phyloP scores from a whole-genome alignment of 2,329 filamentous ascomycete species.

The Myriosclerotinia duriaeana region DNA sequence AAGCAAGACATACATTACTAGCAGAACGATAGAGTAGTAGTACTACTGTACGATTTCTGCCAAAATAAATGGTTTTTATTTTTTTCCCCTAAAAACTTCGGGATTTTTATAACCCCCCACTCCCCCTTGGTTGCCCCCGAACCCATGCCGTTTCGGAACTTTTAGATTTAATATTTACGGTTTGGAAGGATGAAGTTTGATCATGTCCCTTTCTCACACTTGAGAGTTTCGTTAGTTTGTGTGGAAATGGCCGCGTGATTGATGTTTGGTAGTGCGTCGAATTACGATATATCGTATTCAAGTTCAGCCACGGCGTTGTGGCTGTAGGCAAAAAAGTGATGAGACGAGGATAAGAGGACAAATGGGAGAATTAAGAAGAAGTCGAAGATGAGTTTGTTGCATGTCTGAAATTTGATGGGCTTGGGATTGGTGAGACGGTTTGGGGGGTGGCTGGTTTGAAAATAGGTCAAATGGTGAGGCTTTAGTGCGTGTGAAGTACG shows the following conservation, averaged over 20 bases:
- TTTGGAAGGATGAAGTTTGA: background rate
- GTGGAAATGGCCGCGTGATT: slow-evolving; percentile 11
- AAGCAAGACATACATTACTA: slow-evolving; percentile 16
- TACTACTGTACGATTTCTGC: background rate
- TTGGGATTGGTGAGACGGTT: slow-evolving; percentile 5
- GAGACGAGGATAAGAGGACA: background rate
- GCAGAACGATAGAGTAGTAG: slow-evolving; percentile 4
- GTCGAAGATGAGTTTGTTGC: background rate
- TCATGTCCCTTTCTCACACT: slow-evolving; percentile 3
- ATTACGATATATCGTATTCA: slow-evolving; percentile 3
- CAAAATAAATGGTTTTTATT: slow-evolving; percentile 1
- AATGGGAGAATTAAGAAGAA: background rate
- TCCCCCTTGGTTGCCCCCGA: background rate
- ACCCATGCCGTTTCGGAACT: slow-evolving; percentile 3
- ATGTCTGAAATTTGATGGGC: background rate
- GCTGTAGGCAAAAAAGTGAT: background rate
- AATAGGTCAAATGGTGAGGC: background rate
- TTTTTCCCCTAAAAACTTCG: background rate
- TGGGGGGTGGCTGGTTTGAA: background rate
- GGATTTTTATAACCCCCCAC: slow-evolving; percentile 5
- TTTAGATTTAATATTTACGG: background rate
- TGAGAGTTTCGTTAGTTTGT: background rate
- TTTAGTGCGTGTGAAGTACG: background rate
- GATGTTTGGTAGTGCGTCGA: background rate
- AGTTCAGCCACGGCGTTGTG: slow-evolving; percentile 9